phyloP scores from a whole-genome alignment of 192 early-diverging fungal species.

The Lobulomyces angularis region DNA sequence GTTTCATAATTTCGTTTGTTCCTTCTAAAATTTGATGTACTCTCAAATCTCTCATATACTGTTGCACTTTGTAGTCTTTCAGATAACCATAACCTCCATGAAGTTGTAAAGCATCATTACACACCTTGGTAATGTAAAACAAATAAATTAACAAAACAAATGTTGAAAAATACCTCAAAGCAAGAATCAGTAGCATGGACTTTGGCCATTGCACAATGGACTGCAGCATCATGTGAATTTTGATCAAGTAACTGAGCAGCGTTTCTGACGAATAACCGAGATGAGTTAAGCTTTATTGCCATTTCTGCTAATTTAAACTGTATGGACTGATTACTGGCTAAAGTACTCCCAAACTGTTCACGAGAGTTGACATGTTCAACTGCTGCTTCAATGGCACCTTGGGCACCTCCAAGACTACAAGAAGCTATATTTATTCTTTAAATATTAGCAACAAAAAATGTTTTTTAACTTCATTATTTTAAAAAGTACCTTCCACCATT shows the following conservation, averaged over 20 bases:
- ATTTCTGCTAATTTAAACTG: slow-evolving; percentile 51
- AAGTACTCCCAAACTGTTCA: slow-evolving; percentile 35
- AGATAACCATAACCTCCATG: slow-evolving; percentile 50
- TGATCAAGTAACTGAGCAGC: slow-evolving; percentile 31
- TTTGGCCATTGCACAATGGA: slow-evolving; percentile 47
- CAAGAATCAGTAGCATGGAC: slow-evolving; percentile 38
- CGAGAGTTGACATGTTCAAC: slow-evolving; percentile 26
- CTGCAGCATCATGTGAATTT: slow-evolving; percentile 19
- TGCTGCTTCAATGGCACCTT: slow-evolving; percentile 28
- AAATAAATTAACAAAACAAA: neutral
- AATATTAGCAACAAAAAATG: slow-evolving; percentile 28
- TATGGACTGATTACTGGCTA: slow-evolving; percentile 29
- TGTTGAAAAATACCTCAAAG: slow-evolving; percentile 22
- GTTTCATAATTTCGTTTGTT: slow-evolving; percentile 51
- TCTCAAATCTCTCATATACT: slow-evolving; percentile 39
- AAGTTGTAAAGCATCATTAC: slow-evolving; percentile 34
- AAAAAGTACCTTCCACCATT: slow-evolving; percentile 31
- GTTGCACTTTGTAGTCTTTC: slow-evolving; percentile 46
- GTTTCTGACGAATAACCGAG: slow-evolving; percentile 35
- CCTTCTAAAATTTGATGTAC: slow-evolving; percentile 47
- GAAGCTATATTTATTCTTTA: slow-evolving; percentile 18
- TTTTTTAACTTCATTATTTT: slow-evolving; percentile 32
- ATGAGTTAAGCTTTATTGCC: slow-evolving; percentile 29
- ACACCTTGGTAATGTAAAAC: too few relatives aligned
- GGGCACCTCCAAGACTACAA: slow-evolving; percentile 46